Evolutionary conservation across 106 monocot species (phyloP).

Genomic region (Allium fistulosum): DNA sequence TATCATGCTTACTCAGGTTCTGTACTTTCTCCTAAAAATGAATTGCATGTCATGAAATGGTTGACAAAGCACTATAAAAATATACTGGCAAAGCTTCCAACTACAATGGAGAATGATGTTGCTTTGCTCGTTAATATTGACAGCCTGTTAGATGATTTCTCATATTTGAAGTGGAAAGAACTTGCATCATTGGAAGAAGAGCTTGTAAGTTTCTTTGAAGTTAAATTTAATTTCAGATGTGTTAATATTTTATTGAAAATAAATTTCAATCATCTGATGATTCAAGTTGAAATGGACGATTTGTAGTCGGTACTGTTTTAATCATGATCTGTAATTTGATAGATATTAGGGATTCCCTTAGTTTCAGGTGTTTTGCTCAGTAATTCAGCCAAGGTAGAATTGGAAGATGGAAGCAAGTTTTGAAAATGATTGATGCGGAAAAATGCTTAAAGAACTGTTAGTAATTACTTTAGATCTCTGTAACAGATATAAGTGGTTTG

Average conservation of each 20-base stretch:
- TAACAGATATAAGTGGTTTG: too few relatives aligned
- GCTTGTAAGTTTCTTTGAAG: constrained; percentile 26
- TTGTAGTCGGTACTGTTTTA: neutral
- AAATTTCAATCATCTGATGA: neutral
- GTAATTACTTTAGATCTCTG: too few relatives aligned
- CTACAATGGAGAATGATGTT: constrained; percentile 36
- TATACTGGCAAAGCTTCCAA: constrained; percentile 28
- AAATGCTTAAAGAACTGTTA: too few relatives aligned
- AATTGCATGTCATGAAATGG: constrained; percentile 58
- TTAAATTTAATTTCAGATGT: neutral
- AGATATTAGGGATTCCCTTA: too few relatives aligned
- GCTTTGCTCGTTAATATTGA: constrained; percentile 21
- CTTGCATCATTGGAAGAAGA: constrained; percentile 13
- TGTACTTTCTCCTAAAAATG: constrained; percentile 61
- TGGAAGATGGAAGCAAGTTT: too few relatives aligned
- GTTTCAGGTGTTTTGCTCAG: too few relatives aligned
- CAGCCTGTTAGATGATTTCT: constrained; percentile 18
- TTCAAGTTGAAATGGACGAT: neutral
- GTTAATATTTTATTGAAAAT: neutral
- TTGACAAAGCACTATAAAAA: constrained; percentile 37
- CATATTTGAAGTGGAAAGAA: constrained; percentile 2
- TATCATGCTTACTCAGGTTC: constrained; percentile 45
- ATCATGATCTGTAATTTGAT: neutral
- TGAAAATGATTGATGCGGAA: too few relatives aligned
- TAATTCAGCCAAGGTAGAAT: too few relatives aligned